These are phyloP conservation scores for Cicer chorassanicum DNA, from an alignment of 306 rosid genomes.

Conservation along the genomic window DNA sequence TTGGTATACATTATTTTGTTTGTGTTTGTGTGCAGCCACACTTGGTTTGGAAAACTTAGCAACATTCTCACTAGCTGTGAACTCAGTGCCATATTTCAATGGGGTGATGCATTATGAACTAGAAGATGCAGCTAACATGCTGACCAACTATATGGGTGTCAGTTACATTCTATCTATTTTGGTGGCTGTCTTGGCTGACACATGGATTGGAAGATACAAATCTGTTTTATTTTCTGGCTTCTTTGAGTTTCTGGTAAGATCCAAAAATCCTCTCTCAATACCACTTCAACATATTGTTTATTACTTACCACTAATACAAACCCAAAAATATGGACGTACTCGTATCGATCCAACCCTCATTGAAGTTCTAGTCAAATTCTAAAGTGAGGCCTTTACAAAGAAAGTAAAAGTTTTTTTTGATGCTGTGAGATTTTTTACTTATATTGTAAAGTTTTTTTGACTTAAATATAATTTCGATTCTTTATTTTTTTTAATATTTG, in stretches of 20 bases:
- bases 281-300: neutral
- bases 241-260: conserved; percentile 75
- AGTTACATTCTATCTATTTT: conserved; percentile 71
- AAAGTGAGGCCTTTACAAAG: no score
- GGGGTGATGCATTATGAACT: conserved; percentile 67
- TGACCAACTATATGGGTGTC: conserved; percentile 81
- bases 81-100: conserved; percentile 73
- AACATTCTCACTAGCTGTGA: conserved; percentile 81
- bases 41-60: conserved; percentile 75
- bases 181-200: conserved; percentile 78
- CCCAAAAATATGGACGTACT: neutral
- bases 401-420: no score
- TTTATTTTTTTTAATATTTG: no score
- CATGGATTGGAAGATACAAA: conserved; percentile 71
- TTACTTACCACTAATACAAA: neutral
- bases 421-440: no score
- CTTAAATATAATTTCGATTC: no score
- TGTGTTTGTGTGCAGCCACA: conserved; percentile 53
- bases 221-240: conserved; percentile 56
- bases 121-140: conserved; percentile 82
- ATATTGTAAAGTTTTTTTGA: no score
- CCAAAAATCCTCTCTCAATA: neutral
- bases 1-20: neutral
- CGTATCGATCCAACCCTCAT: no score
- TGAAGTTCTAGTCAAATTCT: no score